Base-by-base conservation (phyloP, 1,139 yeast genomes). In the Hemisphaericaspora xylanilytica region DNA sequence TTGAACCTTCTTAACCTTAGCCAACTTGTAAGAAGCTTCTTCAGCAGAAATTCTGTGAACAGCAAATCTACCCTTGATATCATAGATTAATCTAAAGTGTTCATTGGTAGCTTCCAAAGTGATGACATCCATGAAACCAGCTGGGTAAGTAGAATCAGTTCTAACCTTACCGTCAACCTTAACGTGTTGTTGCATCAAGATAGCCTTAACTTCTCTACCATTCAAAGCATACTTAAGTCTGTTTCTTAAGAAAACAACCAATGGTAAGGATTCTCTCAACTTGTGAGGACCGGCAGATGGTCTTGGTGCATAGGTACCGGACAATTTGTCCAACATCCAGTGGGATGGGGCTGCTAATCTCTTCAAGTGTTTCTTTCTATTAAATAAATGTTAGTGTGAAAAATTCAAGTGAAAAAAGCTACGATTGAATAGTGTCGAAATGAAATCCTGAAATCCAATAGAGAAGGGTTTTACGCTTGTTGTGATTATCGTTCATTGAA, bases 281-380 rank as follows among this genome's bases (percentile, higher is more conserved):
- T 89, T 89, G 82, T 90, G 97, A 70, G 97, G 97, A 79, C 97
- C 97, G 56, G 95, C 82, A 53, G 96, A 87, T 65, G 97, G 95
- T 80, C 96, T 88, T 76, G 97, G 97, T 55, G 97, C 97, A 73
- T 90, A 90, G 71, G 87, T 80, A 68, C 97, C 97, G 70, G 96
- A 85, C 78, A 90, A 80, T 80, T 90, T 90, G 94, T 90, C 97
- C 80, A 90, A 85, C 94, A 90, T 85, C 97, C 97, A 90, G 83
- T 90, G 97, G 79, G 88, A 83, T 79, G 97, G 97, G 43, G 97
- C 97, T 71, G 96, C 95, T 75, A 88, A 82, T 80, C 96, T 86
- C 85, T 88, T 88, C 75, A 89, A 81, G 73, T 89, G 97, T 83
- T 89, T 89, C 90, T 88, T 88, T 79, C 82, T 77, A 55, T 37